Percentiles rank a stretch among this genome's conserved stretches.
phyloP scores from a whole-genome alignment of 331 rosid genomes.

The Rosa hybrid region DNA sequence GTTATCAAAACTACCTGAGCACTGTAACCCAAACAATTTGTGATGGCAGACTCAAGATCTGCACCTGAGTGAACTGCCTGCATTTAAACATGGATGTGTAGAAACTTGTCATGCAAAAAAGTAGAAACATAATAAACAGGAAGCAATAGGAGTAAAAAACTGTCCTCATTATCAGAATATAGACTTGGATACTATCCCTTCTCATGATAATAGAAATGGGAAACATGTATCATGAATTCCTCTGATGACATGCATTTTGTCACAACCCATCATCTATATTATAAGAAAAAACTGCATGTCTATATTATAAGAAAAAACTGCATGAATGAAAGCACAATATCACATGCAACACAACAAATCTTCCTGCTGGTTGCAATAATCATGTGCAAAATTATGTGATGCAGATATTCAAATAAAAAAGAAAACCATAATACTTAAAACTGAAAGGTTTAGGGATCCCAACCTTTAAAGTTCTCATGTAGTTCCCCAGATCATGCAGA shows the following conservation, averaged over 20 bases:
- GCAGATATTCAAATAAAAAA: background rate
- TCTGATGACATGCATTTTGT: constrained; percentile 11
- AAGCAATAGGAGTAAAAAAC: constrained; percentile 3
- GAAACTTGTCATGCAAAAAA: constrained; percentile 5
- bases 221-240: constrained; percentile 16
- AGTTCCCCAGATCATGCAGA: constrained; percentile 78
- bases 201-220: background rate
- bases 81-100: constrained; percentile 26
- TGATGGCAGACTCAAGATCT: constrained; percentile 86
- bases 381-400: constrained; percentile 21
- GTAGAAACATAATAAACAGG: constrained; percentile 13
- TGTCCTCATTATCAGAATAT: background rate
- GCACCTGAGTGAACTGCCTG: constrained; percentile 99
- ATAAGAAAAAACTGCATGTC: background rate
- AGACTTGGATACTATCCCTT: background rate
- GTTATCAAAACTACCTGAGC: constrained; percentile 60
- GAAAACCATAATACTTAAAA: constrained; percentile 5
- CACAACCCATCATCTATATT: constrained; percentile 1
- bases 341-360: constrained; percentile 13
- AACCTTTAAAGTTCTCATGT: constrained; percentile 97
- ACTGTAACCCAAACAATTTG: constrained; percentile 88
- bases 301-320: background rate
- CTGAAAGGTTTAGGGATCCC: constrained; percentile 27
- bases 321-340: constrained; percentile 5
- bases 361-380: background rate